Evolutionary conservation across 2,329 filamentous ascomycete genomes (phyloP).

Genomic region (Macrophomina pseudophaseolina): DNA sequence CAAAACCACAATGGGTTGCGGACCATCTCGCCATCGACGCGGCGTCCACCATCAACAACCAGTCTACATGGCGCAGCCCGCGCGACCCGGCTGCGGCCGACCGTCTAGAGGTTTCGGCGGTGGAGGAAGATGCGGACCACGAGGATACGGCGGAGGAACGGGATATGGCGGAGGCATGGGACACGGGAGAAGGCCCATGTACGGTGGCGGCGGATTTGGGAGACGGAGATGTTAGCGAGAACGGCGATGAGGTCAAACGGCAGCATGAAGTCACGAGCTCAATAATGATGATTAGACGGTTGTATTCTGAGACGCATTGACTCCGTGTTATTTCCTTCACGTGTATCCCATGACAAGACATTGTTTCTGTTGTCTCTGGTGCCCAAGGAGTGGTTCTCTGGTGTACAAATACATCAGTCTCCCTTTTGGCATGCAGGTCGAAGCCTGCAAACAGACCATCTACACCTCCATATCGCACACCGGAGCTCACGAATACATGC

Average conservation of each 20-base stretch:
- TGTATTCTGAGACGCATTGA: no score
- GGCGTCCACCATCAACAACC: background rate
- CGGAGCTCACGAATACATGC: background rate
- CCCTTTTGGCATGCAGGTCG: no score
- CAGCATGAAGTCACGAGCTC: background rate
- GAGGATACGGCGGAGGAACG: background rate
- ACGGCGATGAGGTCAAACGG: background rate
- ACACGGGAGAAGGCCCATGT: background rate
- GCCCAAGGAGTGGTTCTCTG: no score
- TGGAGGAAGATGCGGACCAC: conserved; percentile 8
- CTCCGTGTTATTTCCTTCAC: no score
- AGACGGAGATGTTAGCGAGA: background rate
- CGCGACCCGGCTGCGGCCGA: background rate
- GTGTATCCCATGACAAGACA: no score
- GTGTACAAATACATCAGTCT: background rate
- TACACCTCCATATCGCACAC: no score
- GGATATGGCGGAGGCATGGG: conserved; percentile 6
- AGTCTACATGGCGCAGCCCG: background rate
- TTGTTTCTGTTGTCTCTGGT: no score
- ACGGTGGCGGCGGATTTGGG: background rate
- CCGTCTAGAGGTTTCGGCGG: background rate
- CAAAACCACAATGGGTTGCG: conserved; percentile 1
- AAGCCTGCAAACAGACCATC: no score
- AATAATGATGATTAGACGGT: no score
- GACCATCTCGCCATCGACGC: conserved; percentile 1